A percentile compares a stretch with the other conserved stretches of the same genome.
Conservation (phyloP, 2,329 filamentous ascomycete species). For the Ascochyta koolunga region DNA sequence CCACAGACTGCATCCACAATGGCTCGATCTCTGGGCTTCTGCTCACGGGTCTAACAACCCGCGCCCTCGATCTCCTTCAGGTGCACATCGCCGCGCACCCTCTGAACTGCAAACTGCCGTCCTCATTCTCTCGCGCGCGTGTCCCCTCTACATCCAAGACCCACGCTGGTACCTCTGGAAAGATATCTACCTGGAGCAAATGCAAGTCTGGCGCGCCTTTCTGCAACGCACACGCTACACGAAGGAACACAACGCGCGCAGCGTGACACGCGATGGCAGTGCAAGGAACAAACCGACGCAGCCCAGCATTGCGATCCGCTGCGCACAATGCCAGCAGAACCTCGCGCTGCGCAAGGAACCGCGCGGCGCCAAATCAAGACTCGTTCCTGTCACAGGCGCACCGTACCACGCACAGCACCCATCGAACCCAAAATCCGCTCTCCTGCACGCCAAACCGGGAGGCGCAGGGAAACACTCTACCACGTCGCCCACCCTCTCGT, state of each 20-base stretch:
- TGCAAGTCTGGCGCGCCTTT: slow-evolving; percentile 74
- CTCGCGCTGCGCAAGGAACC: slow-evolving; percentile 53
- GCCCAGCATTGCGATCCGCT: slow-evolving; percentile 75
- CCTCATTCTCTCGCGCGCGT: slow-evolving; percentile 74
- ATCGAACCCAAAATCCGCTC: slow-evolving; percentile 4
- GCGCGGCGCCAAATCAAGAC: slow-evolving; percentile 21
- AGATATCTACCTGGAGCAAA: slow-evolving; percentile 72
- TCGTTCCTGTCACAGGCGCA: slow-evolving; percentile 25
- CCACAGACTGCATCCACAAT: slow-evolving; percentile 63
- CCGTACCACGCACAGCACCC: slow-evolving; percentile 9
- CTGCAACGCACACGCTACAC: slow-evolving; percentile 78
- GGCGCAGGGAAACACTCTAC: slow-evolving; percentile 11
- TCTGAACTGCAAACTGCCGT: slow-evolving; percentile 78
- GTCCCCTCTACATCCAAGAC: slow-evolving; percentile 78
- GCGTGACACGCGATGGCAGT: slow-evolving; percentile 65
- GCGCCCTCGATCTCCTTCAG: slow-evolving; percentile 75
- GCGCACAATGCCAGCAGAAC: slow-evolving; percentile 71
- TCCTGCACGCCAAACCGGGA: slow-evolving; percentile 11
- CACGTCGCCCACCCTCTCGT: slow-evolving; percentile 57
- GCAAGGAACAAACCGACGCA: slow-evolving; percentile 67
- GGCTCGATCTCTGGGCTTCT: slow-evolving; percentile 80
- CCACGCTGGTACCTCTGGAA: slow-evolving; percentile 77
- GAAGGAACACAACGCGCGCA: slow-evolving; percentile 74
- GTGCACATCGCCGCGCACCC: slow-evolving; percentile 76
- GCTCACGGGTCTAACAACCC: slow-evolving; percentile 76